Percentiles rank a stretch among this genome's conserved stretches.
phyloP scores from a whole-genome alignment of 75 land plant species.

The Sequoiadendron giganteum region DNA sequence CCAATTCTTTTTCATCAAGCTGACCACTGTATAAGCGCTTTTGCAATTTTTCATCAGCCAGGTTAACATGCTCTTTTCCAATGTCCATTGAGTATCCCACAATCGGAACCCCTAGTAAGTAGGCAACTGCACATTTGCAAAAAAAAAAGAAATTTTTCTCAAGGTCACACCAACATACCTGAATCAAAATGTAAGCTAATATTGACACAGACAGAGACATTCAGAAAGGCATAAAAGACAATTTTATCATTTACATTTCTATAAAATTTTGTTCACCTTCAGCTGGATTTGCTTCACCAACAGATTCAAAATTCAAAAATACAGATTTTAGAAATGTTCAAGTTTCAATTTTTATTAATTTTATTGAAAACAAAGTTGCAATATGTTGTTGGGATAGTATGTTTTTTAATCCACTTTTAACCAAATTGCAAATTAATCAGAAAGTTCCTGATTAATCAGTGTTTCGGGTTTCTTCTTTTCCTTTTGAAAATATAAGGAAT shows the following conservation, averaged over 20 bases:
- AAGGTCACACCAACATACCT: not conserved
- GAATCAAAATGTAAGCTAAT: not conserved
- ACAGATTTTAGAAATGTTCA: not conserved
- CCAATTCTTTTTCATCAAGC: conserved; percentile 82
- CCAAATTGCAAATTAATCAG: not conserved
- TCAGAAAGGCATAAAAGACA: not conserved
- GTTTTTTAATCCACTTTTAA: not conserved
- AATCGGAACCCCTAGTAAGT: conserved; percentile 87
- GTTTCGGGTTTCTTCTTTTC: too few species aligned
- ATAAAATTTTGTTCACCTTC: not conserved
- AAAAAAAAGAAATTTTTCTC: not conserved
- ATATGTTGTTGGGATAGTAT: not conserved
- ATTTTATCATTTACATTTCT: not conserved
- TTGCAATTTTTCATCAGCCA: conserved; percentile 73
- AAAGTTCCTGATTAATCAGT: not conserved
- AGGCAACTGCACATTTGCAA: conserved; percentile 57
- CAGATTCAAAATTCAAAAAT: not conserved
- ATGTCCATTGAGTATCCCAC: conserved; percentile 86
- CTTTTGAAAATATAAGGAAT: too few species aligned
- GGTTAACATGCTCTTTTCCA: conserved; percentile 95
- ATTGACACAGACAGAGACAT: not conserved
- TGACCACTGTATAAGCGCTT: conserved; percentile 81
- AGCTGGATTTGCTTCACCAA: not conserved
- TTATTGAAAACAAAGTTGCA: not conserved
- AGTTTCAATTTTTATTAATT: not conserved